phyloP scores from a whole-genome alignment of 2,329 filamentous ascomycete species.

The Phialophora expanda region DNA sequence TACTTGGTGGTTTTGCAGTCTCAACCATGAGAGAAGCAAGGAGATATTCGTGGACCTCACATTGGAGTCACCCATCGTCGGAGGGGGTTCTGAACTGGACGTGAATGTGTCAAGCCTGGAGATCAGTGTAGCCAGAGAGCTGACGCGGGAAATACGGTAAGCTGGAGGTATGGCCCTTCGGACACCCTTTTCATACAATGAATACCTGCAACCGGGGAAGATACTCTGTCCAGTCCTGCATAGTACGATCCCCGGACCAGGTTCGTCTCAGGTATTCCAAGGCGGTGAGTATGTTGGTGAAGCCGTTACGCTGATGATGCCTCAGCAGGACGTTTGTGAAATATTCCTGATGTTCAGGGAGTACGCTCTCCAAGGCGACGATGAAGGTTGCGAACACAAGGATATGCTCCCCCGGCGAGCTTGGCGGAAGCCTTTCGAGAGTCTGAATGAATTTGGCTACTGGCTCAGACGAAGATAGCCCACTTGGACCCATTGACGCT shows the following conservation, averaged over 20 bases:
- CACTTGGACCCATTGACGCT: background rate
- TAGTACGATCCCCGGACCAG: background rate
- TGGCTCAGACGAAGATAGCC: background rate
- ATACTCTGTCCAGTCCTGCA: background rate
- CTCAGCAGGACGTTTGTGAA: constrained; percentile 17
- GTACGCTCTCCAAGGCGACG: background rate
- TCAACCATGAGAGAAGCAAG: background rate
- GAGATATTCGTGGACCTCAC: background rate
- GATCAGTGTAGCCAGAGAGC: background rate
- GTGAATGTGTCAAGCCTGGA: background rate
- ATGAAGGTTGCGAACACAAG: constrained; percentile 2
- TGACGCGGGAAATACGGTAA: background rate
- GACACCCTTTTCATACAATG: background rate
- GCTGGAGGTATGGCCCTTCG: background rate
- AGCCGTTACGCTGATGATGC: constrained; percentile 12
- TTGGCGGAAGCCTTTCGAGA: background rate
- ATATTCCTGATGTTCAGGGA: constrained; percentile 4
- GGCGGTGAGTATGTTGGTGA: background rate
- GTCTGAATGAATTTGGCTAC: background rate
- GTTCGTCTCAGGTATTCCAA: background rate
- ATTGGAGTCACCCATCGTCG: background rate
- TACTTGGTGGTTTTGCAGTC: background rate
- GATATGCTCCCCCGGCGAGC: constrained; percentile 4
- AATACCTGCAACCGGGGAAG: background rate
- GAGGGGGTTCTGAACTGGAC: background rate